Evolutionary conservation across 2,329 filamentous ascomycete genomes (phyloP), one percentile per base, ranked within the genome.

Genomic region (Aspergillus tubingensis): DNA sequence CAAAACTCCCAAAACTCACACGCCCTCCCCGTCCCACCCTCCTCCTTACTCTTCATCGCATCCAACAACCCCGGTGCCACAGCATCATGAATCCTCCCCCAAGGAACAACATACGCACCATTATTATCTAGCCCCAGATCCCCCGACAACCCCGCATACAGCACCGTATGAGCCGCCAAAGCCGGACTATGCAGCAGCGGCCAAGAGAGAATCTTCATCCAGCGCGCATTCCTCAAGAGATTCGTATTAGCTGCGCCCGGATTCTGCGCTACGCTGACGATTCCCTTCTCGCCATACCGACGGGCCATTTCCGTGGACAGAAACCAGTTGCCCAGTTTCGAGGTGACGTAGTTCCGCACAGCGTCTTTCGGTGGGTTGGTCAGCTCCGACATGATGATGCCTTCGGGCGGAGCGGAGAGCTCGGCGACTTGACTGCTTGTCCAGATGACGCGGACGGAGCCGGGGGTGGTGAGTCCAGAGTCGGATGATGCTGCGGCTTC

Each of bases 401-500:
- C 59, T 27, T 61, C 59, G 2, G 57, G 44, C 17, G 57, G 30
- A 27, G 66, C 27, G 39, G 50, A 51, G 25, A 68, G 65, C 17
- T 72, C 63, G 30, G 48, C 61, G 7, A 66, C 59, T 13, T 68
- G 69, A 1, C 65, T 58, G 17, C 62, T 58, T 15, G 67, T 65
- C 75, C 76, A 80, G 5, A 77, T 62, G 0, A 80, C 73, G 15
- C 79, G 68, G 8, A 78, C 73, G 11, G 65, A 65, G 15, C 67
- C 70, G 4, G 36, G 11, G 57, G 30, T 25, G 32, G 54, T 25
- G 15, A 19, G 5, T 4, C 17, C 44, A 6, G 58, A 54, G 3
- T 27, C 44, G 2, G 59, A 52, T 5, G 61, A 48, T 2, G 59
- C 62, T 0, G 74, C 77, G 0, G 78, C 75, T 10, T 67, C 51